Evolutionary conservation across 2,329 filamentous ascomycete species (phyloP).

Genomic region (Emmonsiellopsis sp.): DNA sequence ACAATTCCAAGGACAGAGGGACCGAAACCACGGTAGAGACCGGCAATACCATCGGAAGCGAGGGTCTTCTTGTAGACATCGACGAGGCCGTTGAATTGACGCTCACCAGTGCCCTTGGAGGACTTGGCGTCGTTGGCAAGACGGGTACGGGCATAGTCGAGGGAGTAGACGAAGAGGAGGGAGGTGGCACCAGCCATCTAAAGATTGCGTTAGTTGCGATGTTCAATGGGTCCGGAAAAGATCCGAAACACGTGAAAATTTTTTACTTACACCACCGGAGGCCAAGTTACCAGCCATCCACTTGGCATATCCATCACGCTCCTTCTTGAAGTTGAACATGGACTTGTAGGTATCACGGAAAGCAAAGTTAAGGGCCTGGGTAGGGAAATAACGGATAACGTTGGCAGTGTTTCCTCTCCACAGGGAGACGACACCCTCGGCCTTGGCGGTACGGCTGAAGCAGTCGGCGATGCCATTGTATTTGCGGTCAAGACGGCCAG

Average conservation of each 20-base stretch:
- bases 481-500: constrained; percentile 94
- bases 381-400: constrained; percentile 99
- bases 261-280: constrained; percentile 86
- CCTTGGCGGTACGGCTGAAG: constrained; percentile 82
- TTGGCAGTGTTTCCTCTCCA: constrained; percentile 99
- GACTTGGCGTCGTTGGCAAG: constrained; percentile 99
- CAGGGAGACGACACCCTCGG: constrained; percentile 89
- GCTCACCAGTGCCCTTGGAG: constrained; percentile 87
- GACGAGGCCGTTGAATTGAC: constrained; percentile 99
- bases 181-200: constrained; percentile 98
- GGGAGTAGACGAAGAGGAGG: constrained; percentile 99
- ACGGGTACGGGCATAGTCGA: constrained; percentile 99
- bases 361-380: constrained; percentile 99
- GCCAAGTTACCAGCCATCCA: constrained; percentile 99
- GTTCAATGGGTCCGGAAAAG: not conserved
- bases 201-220: constrained; percentile 1
- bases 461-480: constrained; percentile 91
- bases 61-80: constrained; percentile 99
- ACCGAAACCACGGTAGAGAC: constrained; percentile 99
- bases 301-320: constrained; percentile 93
- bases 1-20: constrained; percentile 98
- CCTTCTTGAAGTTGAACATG: constrained; percentile 99
- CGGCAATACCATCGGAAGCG: constrained; percentile 93
- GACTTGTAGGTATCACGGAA: constrained; percentile 99
- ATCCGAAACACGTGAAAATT: not conserved